These are phyloP conservation scores for Conticribra weissflogii DNA, from an alignment of 108 stramenopile genomes.

Conservation along the genomic window DNA sequence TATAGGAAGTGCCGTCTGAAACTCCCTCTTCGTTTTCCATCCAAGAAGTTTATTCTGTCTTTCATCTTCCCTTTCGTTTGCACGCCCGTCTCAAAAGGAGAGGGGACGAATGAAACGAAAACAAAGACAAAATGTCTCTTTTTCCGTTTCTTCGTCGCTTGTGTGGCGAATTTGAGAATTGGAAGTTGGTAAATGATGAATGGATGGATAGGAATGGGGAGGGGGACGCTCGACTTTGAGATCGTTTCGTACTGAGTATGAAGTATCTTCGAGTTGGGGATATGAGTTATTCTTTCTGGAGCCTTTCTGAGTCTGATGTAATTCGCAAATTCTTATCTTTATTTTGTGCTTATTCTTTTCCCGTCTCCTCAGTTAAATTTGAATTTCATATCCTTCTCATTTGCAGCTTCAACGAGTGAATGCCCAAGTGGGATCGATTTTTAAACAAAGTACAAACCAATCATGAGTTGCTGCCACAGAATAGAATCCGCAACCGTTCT, in stretches of 20 bases:
- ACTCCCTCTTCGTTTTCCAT: neutral
- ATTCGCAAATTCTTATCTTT: too few species aligned
- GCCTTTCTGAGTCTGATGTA: neutral
- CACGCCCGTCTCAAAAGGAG: neutral
- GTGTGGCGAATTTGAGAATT: neutral
- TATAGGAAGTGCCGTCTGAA: neutral
- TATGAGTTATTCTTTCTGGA: neutral
- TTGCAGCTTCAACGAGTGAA: too few species aligned
- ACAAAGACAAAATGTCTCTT: neutral
- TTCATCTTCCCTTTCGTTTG: too few species aligned
- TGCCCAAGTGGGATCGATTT: too few species aligned
- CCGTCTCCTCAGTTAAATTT: too few species aligned
- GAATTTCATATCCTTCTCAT: too few species aligned
- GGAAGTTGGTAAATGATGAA: neutral
- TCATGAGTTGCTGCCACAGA: too few species aligned
- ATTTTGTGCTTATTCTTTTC: too few species aligned
- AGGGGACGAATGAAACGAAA: too few species aligned
- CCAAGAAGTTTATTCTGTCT: too few species aligned
- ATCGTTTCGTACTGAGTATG: neutral
- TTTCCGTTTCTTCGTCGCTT: neutral
- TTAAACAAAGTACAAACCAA: too few species aligned
- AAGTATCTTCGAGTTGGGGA: neutral
- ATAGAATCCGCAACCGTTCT: too few species aligned
- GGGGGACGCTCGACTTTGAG: neutral
- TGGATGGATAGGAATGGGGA: neutral